Conservation (phyloP, 768 basidiomycete species). For the Roridomyces roridus region DNA sequence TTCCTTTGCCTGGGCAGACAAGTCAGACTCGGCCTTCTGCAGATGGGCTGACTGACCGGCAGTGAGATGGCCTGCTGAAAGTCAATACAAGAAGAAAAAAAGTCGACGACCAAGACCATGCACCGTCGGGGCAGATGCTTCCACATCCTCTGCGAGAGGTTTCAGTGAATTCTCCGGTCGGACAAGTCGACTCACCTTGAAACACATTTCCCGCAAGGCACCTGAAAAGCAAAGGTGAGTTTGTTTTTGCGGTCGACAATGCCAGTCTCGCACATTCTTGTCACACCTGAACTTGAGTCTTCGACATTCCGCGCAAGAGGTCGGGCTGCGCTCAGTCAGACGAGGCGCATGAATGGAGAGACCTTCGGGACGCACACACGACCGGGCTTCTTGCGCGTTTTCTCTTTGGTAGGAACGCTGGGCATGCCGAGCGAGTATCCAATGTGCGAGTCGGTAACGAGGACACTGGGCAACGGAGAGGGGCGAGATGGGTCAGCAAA, state of each 20-base stretch:
- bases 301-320: constrained; percentile 58
- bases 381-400: constrained; percentile 23
- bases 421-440: no score
- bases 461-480: no score
- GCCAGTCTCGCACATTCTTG: constrained; percentile 50
- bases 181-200: constrained; percentile 41
- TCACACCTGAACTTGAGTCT: constrained; percentile 73
- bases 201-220: constrained; percentile 81
- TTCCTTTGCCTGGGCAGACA: constrained; percentile 55
- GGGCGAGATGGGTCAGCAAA: no score
- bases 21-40: constrained; percentile 50
- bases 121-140: constrained; percentile 80
- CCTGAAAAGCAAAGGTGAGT: constrained; percentile 45
- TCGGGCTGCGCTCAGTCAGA: constrained; percentile 40
- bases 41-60: constrained; percentile 2
- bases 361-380: constrained; percentile 12
- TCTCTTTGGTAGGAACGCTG: constrained; percentile 14
- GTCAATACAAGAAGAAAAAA: background rate
- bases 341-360: background rate
- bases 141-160: constrained; percentile 61
- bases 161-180: no score
- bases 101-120: constrained; percentile 12
- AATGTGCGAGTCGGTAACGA: no score
- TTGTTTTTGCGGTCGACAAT: constrained; percentile 2
- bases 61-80: constrained; percentile 8